Conservation (phyloP, 2,329 filamentous ascomycete genomes). For the Pyricularia sp. region DNA sequence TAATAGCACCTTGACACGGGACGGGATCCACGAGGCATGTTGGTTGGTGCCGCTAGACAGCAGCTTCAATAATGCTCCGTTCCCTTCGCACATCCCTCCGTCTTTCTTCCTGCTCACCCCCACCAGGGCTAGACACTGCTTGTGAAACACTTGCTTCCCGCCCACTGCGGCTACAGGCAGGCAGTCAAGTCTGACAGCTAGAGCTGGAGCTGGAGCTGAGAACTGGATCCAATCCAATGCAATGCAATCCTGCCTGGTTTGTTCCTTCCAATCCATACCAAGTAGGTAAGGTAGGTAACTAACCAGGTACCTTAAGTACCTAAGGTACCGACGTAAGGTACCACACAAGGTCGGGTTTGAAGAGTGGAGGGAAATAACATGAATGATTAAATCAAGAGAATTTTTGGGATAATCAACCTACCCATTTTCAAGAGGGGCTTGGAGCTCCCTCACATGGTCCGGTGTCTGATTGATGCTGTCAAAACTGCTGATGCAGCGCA, state of each 20-base stretch:
- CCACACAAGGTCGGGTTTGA: not conserved
- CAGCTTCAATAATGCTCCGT: not conserved
- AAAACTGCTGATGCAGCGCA: not conserved
- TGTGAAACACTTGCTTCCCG: conserved; percentile 1
- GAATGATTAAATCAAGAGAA: too few species aligned
- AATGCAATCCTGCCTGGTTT: not conserved
- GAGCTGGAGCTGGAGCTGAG: not conserved
- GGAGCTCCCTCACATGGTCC: not conserved
- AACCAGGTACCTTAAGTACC: too few species aligned
- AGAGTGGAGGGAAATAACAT: not conserved
- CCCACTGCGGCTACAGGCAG: not conserved
- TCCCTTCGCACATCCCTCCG: not conserved
- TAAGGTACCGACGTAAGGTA: too few species aligned
- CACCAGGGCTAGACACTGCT: not conserved
- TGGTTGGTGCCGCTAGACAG: not conserved
- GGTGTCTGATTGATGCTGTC: not conserved
- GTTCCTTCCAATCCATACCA: not conserved
- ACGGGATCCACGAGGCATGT: not conserved
- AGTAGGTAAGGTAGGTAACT: not conserved
- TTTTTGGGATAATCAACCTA: not conserved
- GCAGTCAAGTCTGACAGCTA: not conserved
- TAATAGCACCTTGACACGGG: not conserved
- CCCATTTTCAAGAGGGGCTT: not conserved
- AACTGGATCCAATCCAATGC: too few species aligned
- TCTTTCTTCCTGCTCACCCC: not conserved